Base-by-base conservation (phyloP, 2,329 filamentous ascomycete genomes). In the Dryadomyces quercus-mongolicae region DNA sequence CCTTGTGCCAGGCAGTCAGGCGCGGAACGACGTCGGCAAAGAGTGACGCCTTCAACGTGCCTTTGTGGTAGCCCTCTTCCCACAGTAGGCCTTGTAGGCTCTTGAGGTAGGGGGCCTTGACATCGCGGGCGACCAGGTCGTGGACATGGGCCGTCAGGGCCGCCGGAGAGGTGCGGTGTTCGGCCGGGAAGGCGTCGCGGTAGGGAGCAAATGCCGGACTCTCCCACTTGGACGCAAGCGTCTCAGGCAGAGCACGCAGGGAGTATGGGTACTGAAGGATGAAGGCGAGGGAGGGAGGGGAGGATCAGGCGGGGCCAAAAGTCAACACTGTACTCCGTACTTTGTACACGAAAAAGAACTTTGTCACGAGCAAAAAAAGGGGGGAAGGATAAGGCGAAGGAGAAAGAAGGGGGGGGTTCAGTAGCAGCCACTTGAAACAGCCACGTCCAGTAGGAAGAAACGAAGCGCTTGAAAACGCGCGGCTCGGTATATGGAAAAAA, bases 51-150 rank as follows among this genome's bases (percentile, higher is more conserved):
- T 78, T 77, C 59, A 92, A 77, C 58, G 81, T 74, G 53, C 86
- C 86, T 52, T 76, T 78, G 57, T 75, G 73, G 70, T 92, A 93
- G 56, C 88, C 88, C 43, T 76, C 76, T 62, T 82, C 74, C 87
- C 87, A 93, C 44, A 93, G 76, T 62, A 87, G 82, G 61, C 88
- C 85, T 70, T 93, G 87, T 46, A 92, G 79, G 56, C 80, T 80
- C 71, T 93, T 93, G 59, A 91, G 74, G 67, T 89, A 90, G 45
- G 85, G 72, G 56, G 82, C 75, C 69, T 92, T 93, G 63, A 88
- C 75, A 65, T 93, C 87, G 58, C 76, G 77, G 57, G 74, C 71
- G 62, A 88, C 84, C 58, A 92, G 76, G 63, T 89, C 82, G 60
- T 77, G 71, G 57, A 88, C 81, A 67, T 91, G 86, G 15, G 77